phyloP scores from a whole-genome alignment of 768 basidiomycete species.

The Mrakia frigida region DNA sequence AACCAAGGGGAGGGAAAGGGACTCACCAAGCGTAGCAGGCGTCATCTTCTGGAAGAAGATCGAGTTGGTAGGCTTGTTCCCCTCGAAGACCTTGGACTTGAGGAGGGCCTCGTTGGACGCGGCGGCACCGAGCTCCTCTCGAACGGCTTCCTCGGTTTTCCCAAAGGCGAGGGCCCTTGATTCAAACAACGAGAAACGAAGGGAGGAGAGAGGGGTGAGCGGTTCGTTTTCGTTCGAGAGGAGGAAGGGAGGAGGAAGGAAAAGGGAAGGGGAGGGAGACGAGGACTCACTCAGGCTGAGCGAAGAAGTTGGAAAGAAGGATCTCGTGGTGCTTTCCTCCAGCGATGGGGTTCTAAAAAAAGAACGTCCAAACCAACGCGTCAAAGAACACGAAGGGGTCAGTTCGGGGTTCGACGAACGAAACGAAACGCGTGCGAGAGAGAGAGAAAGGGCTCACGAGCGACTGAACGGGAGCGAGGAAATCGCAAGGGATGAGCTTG shows the following conservation, averaged over 20 bases:
- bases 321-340: slow-evolving; percentile 93
- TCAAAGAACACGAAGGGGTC: slow-evolving; percentile 36
- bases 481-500: slow-evolving; percentile 66
- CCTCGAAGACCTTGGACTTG: slow-evolving; percentile 97
- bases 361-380: neutral
- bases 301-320: slow-evolving; percentile 94
- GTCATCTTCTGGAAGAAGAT: slow-evolving; percentile 92
- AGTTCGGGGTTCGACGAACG: too few relatives aligned
- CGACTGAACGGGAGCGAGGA: slow-evolving; percentile 80
- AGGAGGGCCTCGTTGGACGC: slow-evolving; percentile 70
- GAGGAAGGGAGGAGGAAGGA: neutral
- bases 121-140: slow-evolving; percentile 50
- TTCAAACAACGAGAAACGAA: neutral
- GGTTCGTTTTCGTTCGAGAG: too few relatives aligned
- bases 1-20: neutral
- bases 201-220: too few relatives aligned
- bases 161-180: slow-evolving; percentile 82
- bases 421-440: neutral
- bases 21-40: slow-evolving; percentile 72
- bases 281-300: slow-evolving; percentile 69
- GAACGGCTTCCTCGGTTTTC: slow-evolving; percentile 85
- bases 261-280: neutral
- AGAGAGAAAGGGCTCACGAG: slow-evolving; percentile 45
- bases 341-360: slow-evolving; percentile 62
- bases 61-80: slow-evolving; percentile 93